These are phyloP conservation scores for Jackrogersella minutella DNA, from an alignment of 495 filamentous ascomycete genomes.

Conservation along the genomic window DNA sequence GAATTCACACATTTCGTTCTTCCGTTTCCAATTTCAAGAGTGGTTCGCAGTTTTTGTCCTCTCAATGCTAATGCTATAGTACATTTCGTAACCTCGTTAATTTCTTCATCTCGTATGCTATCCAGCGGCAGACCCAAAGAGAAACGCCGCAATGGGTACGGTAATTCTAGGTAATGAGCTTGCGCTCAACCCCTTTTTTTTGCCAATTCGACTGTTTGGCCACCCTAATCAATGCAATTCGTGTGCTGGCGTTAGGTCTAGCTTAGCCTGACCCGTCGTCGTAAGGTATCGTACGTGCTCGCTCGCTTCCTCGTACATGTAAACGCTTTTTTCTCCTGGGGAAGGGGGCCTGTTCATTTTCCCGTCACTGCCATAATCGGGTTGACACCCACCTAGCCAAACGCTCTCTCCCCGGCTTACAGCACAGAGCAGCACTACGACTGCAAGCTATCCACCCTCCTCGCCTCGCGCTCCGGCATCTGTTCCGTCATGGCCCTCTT, in stretches of 20 bases:
- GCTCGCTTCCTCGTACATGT: neutral
- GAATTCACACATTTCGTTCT: neutral
- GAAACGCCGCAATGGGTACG: neutral
- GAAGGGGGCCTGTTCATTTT: neutral
- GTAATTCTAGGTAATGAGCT: neutral
- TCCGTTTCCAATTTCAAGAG: neutral
- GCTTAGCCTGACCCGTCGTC: neutral
- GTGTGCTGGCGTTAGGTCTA: neutral
- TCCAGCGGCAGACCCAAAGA: neutral
- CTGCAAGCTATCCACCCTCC: neutral
- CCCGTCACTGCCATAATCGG: neutral
- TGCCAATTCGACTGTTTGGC: neutral
- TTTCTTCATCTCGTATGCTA: neutral
- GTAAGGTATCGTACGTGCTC: neutral
- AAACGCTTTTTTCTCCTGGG: neutral
- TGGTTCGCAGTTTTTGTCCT: neutral
- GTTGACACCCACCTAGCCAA: neutral
- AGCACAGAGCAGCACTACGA: neutral
- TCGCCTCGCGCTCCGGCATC: neutral
- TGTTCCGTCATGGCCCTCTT: constrained; percentile 25
- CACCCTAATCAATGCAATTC: neutral
- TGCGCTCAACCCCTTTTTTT: neutral
- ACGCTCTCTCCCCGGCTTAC: neutral
- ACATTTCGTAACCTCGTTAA: neutral
- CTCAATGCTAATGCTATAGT: neutral